Conservation (phyloP, 805 yeast species). For the Kazachstania bromeliacearum region DNA sequence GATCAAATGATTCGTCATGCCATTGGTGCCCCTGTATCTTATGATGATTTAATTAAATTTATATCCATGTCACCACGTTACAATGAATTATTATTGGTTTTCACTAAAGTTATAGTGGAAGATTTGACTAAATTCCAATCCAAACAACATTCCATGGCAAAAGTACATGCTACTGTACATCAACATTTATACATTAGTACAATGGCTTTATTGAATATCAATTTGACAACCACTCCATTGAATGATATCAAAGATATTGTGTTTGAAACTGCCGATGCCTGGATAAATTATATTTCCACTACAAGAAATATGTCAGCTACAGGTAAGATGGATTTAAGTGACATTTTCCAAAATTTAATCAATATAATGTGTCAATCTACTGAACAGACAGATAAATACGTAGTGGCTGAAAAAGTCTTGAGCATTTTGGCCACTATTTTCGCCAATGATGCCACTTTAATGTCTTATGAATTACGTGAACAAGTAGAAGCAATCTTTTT, state of each 20-base stretch:
- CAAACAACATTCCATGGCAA: slow-evolving; percentile 18
- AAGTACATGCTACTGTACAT: slow-evolving; percentile 25
- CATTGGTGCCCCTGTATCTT: slow-evolving; percentile 14
- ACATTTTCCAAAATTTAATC: slow-evolving; percentile 22
- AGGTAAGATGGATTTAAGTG: slow-evolving; percentile 25
- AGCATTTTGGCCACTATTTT: slow-evolving; percentile 23
- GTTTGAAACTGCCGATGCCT: slow-evolving; percentile 22
- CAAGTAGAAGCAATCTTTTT: slow-evolving; percentile 25
- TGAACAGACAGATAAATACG: slow-evolving; percentile 18
- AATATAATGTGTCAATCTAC: slow-evolving; percentile 24
- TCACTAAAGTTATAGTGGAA: slow-evolving; percentile 28
- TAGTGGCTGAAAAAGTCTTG: slow-evolving; percentile 20
- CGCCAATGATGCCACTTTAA: slow-evolving; percentile 23
- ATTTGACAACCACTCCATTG: slow-evolving; percentile 9
- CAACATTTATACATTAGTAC: slow-evolving; percentile 27
- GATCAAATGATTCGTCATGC: slow-evolving; percentile 7
- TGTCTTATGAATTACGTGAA: slow-evolving; percentile 25
- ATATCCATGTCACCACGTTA: slow-evolving; percentile 14
- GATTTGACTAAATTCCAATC: slow-evolving; percentile 27
- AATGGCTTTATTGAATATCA: slow-evolving; percentile 24
- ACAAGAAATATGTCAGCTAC: slow-evolving; percentile 20
- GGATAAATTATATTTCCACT: slow-evolving; percentile 27
- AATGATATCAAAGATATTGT: slow-evolving; percentile 5
- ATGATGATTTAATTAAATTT: slow-evolving; percentile 18
- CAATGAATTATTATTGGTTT: slow-evolving; percentile 21